Evolutionary conservation across 257 asterid species (phyloP), one percentile per base, ranked within the genome.

Genomic region (Plantago major): DNA sequence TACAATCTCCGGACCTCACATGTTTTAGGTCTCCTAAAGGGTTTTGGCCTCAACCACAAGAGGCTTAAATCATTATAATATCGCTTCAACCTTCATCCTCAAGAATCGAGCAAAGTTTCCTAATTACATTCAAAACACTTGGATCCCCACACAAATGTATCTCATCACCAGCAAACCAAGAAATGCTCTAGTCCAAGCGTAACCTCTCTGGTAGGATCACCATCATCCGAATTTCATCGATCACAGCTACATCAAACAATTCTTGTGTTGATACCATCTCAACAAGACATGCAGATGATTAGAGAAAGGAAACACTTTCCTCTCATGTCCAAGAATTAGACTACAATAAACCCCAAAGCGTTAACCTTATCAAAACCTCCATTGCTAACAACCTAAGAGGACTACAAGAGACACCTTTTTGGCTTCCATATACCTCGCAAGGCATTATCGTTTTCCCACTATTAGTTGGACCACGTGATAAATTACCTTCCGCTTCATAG

Each of bases 71-170:
- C 99, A 45, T 80, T 89, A 16, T 92, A 92, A 53, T 60, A 81
- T 11, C 78, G 85, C 66, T n/a, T 81, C 91, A 1, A 86, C 77
- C 66, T 68, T 89, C 97, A 69, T 92, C 99, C 64, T 97, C 97
- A 1, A 94, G 89, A 6, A 81, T 93, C 0, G 71, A 66, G 70
- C 96, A 89, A 33, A 92, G 71, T 62, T 74, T 75, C 73, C 95
- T 71, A 47, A 92, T 89, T 30, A 84, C 62, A 58, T 74, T 55
- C 51, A 89, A 67, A 74, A 92, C 99, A 79, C 99, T 92, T 11
- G 99, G 97, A 82, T 92, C 99, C n/a, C 99, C 99, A 56, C 99
- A 86, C 61, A 89, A 67, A 75, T 92, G 99, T 50, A 92, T 83
- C 79, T 92, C 99, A 65, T 89, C 99, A 45, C 97, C 74, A 84